Evolutionary conservation across 2,329 filamentous ascomycete species (phyloP), one percentile per base, ranked within the genome.

Genomic region (Fusarium sp.): DNA sequence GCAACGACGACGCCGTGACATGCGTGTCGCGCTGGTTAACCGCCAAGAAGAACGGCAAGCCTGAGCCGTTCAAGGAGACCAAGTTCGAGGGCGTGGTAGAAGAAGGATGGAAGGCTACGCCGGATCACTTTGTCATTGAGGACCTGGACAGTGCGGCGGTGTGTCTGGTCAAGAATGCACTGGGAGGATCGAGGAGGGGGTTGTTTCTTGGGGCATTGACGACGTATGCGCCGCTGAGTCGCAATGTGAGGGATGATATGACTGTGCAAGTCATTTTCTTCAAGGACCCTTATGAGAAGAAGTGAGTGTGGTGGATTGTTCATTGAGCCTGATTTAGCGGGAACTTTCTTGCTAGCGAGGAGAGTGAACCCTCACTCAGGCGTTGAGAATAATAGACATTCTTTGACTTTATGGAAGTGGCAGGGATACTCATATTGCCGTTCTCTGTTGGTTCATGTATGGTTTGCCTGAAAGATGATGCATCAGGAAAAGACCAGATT

Each of bases 221-320:
- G 2, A 84, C 93, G 28, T 88, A 89, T 10, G 88, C 88, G 65
- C 93, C 93, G 1, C 89, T 90, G 70, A 91, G 90, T 39, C 84
- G 93, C 65, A 75, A 76, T 47, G 76, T 80, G 45, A 88, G 92
- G 69, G 93, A 96, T 73, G 93, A 96, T 76, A 84, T 95, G 56
- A 96, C 93, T 0, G 91, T 96, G 17, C 92, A 96, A 79, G 92
- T 97, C 33, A 91, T 95, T 62, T 95, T 96, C 65, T 80, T 80
- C 51, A 75, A 67, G 40, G 73, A 75, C 21, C 73, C 73, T 5
- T 56, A 76, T 78, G 43, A 88, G 92, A 95, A 73, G 91, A 95
- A 77, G 83, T 94, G 54, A 94, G 6, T 2, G 11, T 3, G 10
- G n/a, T 17, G 15, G 5, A 36, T 17, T 31, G 28, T 31, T 31